Percentiles rank a stretch among this genome's conserved stretches.
phyloP scores from a whole-genome alignment of 1,284 basidiomycete species.

The Apiotrichum domesticum region DNA sequence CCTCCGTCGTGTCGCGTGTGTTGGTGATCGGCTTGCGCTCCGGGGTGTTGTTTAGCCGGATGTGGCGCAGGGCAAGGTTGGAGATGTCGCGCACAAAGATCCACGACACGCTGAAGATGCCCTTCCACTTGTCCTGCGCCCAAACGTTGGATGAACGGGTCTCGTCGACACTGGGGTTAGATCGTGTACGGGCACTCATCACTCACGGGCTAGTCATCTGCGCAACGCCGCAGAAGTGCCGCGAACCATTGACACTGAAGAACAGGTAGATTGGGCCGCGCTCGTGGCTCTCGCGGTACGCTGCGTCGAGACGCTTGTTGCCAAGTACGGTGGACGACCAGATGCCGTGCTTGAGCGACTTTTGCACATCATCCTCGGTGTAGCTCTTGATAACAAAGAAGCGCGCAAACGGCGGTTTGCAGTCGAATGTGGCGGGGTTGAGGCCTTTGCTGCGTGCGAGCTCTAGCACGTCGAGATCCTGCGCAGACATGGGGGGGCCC shows the following conservation, averaged over 20 bases:
- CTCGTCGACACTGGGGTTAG: slow-evolving; percentile 47
- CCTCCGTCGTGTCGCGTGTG: slow-evolving; percentile 65
- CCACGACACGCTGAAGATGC: slow-evolving; percentile 91
- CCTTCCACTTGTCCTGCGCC: slow-evolving; percentile 98
- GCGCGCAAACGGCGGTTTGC: slow-evolving; percentile 67
- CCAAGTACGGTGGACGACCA: slow-evolving; percentile 95
- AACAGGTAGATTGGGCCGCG: slow-evolving; percentile 90
- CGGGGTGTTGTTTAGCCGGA: slow-evolving; percentile 71
- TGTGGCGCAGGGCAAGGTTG: slow-evolving; percentile 54
- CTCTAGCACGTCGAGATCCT: slow-evolving; percentile 67
- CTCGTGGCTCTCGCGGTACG: slow-evolving; percentile 80
- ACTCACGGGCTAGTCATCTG: slow-evolving; percentile 79
- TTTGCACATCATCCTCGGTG: slow-evolving; percentile 96
- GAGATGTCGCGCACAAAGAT: slow-evolving; percentile 92
- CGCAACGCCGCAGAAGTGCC: slow-evolving; percentile 95
- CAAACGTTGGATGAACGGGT: slow-evolving; percentile 64
- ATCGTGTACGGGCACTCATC: too few relatives aligned
- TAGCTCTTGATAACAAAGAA: slow-evolving; percentile 97
- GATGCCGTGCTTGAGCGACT: slow-evolving; percentile 91
- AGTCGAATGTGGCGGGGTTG: slow-evolving; percentile 80
- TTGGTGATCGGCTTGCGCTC: slow-evolving; percentile 95
- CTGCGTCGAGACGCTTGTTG: slow-evolving; percentile 90
- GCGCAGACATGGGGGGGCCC: slow-evolving; percentile 12
- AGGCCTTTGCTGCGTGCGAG: slow-evolving; percentile 82
- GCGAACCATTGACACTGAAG: slow-evolving; percentile 92